A percentile compares a stretch with the other conserved stretches of the same genome.
phyloP scores from a whole-genome alignment of 345 rosid genomes.

The Populus pruinosa region DNA sequence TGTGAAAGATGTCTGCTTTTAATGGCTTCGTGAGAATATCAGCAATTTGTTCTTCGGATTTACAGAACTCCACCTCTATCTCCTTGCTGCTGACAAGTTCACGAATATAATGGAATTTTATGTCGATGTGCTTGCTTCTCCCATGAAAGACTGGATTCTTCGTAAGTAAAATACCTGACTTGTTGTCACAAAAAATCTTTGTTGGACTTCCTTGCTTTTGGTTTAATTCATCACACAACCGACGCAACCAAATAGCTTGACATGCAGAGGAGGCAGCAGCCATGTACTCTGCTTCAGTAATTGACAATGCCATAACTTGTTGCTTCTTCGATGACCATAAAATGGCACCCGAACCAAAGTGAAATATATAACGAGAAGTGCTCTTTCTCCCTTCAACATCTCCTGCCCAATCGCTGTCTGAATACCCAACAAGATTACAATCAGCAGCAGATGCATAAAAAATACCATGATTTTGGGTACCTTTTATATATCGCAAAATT shows the following conservation, averaged over 20 bases:
- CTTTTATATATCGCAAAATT: too few relatives aligned
- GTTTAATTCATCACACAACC: not conserved
- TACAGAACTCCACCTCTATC: not conserved
- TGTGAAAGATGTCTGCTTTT: not conserved
- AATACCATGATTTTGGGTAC: too few relatives aligned
- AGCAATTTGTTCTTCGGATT: not conserved
- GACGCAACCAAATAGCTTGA: not conserved
- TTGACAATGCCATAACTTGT: slow-evolving; percentile 1
- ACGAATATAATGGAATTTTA: slow-evolving; percentile 6
- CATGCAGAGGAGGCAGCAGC: not conserved
- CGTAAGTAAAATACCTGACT: not conserved
- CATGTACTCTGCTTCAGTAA: slow-evolving; percentile 6
- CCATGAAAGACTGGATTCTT: slow-evolving; percentile 4
- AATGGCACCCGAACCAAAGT: too few relatives aligned
- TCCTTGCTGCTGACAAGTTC: not conserved
- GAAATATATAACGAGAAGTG: too few relatives aligned
- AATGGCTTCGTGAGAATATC: not conserved
- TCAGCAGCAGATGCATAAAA: too few relatives aligned
- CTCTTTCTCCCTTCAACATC: too few relatives aligned
- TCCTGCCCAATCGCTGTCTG: too few relatives aligned
- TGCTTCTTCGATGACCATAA: slow-evolving; percentile 14
- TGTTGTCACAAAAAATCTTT: slow-evolving; percentile 2
- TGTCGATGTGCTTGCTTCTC: slow-evolving; percentile 1
- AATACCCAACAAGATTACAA: too few relatives aligned
- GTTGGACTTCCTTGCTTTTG: not conserved